Percentiles rank a stretch among this genome's conserved stretches.
Conservation (phyloP, 1,284 basidiomycete genomes). For the Melanopsichium pennsylvanicum region DNA sequence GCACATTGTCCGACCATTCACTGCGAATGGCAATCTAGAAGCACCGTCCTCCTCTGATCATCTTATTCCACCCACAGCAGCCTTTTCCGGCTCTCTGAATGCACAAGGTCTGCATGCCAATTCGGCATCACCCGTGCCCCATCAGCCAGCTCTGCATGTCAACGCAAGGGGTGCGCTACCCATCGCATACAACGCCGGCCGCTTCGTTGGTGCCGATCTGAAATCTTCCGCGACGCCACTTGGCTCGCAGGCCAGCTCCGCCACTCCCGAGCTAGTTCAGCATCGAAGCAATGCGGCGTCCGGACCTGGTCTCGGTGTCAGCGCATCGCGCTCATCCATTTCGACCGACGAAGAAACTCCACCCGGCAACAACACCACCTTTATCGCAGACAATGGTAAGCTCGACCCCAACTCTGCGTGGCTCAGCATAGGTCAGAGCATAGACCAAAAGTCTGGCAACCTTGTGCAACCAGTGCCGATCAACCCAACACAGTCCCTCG, state of each 20-base stretch:
- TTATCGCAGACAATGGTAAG: neutral
- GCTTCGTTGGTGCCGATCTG: slow-evolving; percentile 1
- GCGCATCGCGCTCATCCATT: slow-evolving; percentile 17
- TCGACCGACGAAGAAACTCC: slow-evolving; percentile 40
- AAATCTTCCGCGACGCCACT: slow-evolving; percentile 15
- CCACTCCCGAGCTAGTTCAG: slow-evolving; percentile 24
- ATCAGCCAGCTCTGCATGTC: no score
- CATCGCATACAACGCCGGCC: neutral
- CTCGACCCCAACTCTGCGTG: slow-evolving; percentile 3
- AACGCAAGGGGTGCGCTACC: neutral
- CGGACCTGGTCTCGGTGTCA: neutral
- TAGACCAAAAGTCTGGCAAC: neutral
- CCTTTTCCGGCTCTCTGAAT: neutral
- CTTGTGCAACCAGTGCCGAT: slow-evolving; percentile 18
- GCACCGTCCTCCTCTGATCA: slow-evolving; percentile 3
- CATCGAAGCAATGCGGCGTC: slow-evolving; percentile 1
- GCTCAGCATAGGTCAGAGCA: neutral
- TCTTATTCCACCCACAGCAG: slow-evolving; percentile 7
- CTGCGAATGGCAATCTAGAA: slow-evolving; percentile 22
- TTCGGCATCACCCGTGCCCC: slow-evolving; percentile 17
- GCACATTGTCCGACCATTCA: slow-evolving; percentile 25
- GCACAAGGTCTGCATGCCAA: slow-evolving; percentile 6
- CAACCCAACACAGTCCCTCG: slow-evolving; percentile 21
- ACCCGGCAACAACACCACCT: neutral
- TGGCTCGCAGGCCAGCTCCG: slow-evolving; percentile 19